A percentile compares a stretch with the other conserved stretches of the same genome.
These are phyloP conservation scores for Oryza glaberrima DNA, from an alignment of 176 grass and related monocot genomes.

Conservation along the genomic window DNA sequence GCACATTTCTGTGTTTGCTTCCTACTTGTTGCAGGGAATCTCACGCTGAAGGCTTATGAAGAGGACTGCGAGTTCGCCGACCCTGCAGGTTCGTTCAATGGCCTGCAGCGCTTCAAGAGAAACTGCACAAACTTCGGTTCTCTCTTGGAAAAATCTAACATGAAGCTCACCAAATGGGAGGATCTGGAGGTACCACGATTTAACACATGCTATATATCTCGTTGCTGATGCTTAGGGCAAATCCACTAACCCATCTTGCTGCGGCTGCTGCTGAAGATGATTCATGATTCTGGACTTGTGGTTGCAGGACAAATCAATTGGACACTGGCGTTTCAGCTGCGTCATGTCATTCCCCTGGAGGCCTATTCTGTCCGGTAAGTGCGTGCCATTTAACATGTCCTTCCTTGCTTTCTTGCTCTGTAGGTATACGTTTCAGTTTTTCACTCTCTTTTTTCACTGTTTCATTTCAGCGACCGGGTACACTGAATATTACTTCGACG, in stretches of 20 bases:
- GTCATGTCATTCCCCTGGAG: conserved; percentile 98
- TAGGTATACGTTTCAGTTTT: background rate
- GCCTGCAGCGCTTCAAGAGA: conserved; percentile 75
- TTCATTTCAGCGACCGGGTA: conserved; percentile 76
- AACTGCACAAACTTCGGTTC: conserved; percentile 95
- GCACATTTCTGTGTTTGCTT: background rate
- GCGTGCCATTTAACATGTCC: background rate
- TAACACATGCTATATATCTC: background rate
- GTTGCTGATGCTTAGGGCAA: background rate
- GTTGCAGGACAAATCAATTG: conserved; percentile 86
- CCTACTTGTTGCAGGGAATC: conserved; percentile 47
- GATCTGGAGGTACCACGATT: conserved; percentile 52
- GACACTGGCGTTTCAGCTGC: conserved; percentile 94
- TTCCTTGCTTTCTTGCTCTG: background rate
- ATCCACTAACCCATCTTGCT: background rate
- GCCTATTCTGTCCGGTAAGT: conserved; percentile 79
- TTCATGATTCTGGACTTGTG: background rate
- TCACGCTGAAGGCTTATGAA: conserved; percentile 72
- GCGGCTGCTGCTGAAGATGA: background rate
- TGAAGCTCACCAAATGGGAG: conserved; percentile 97
- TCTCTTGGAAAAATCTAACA: conserved; percentile 80
- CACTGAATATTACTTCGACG: conserved; percentile 85
- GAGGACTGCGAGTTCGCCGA: conserved; percentile 91
- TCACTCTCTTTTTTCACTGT: background rate
- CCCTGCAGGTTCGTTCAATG: conserved; percentile 82